Evolutionary conservation across 768 basidiomycete genomes (phyloP).

Genomic region (Russula griseocarnosa): DNA sequence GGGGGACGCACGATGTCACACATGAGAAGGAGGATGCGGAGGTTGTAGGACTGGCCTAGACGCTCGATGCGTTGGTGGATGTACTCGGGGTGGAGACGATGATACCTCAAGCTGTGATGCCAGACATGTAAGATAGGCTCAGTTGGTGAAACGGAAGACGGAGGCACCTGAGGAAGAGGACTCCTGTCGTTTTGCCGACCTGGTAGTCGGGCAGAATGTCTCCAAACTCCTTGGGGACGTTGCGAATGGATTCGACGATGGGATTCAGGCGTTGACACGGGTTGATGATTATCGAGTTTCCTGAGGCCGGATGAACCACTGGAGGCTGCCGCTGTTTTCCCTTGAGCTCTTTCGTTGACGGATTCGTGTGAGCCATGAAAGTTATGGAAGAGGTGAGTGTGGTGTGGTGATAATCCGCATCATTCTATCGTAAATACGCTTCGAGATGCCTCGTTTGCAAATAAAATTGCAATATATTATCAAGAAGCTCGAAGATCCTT

Average conservation of each 20-base stretch:
- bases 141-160: not conserved
- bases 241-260: slow-evolving; percentile 78
- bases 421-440: no score
- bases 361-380: not conserved
- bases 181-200: slow-evolving; percentile 89
- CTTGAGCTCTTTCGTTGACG: not conserved
- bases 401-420: no score
- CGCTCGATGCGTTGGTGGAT: slow-evolving; percentile 87
- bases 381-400: not conserved
- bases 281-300: slow-evolving; percentile 37
- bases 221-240: slow-evolving; percentile 90
- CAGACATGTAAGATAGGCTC: not conserved
- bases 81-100: slow-evolving; percentile 96
- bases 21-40: slow-evolving; percentile 77
- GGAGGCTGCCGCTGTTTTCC: slow-evolving; percentile 32
- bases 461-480: not conserved
- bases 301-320: slow-evolving; percentile 35
- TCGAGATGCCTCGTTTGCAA: not conserved
- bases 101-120: slow-evolving; percentile 73
- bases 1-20: slow-evolving; percentile 80
- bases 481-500: not conserved
- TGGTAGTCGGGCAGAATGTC: slow-evolving; percentile 94
- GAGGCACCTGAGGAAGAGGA: slow-evolving; percentile 80
- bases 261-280: slow-evolving; percentile 70
- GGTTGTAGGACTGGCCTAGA: slow-evolving; percentile 73